A percentile compares a stretch with the other conserved stretches of the same genome.
Conservation (phyloP, 2,329 filamentous ascomycete species). For the Pyrenophora seminiperda region DNA sequence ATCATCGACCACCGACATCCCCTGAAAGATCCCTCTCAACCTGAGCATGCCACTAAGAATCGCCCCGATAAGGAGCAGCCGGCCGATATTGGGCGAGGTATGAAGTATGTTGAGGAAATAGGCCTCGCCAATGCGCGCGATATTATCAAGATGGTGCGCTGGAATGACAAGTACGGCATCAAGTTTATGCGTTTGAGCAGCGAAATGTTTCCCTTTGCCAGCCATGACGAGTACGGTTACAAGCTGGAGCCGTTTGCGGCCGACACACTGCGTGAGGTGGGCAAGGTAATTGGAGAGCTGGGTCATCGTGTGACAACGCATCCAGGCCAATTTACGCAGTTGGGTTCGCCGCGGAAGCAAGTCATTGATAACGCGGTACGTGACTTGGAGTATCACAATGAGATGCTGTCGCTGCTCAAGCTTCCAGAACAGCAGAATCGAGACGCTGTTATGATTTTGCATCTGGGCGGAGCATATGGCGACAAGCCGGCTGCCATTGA, state of each 20-base stretch:
- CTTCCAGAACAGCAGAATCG: slow-evolving; percentile 78
- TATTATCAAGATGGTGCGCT: slow-evolving; percentile 81
- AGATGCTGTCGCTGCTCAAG: slow-evolving; percentile 77
- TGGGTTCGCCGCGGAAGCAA: slow-evolving; percentile 78
- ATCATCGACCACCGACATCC: slow-evolving; percentile 89
- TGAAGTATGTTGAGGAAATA: slow-evolving; percentile 74
- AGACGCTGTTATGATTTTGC: slow-evolving; percentile 92
- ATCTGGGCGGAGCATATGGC: slow-evolving; percentile 90
- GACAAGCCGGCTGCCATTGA: slow-evolving; percentile 80
- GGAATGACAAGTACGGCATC: slow-evolving; percentile 92
- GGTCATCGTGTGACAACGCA: slow-evolving; percentile 89
- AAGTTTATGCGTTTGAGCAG: slow-evolving; percentile 90
- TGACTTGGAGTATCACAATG: slow-evolving; percentile 86
- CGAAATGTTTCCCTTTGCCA: slow-evolving; percentile 97
- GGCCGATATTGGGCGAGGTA: slow-evolving; percentile 68
- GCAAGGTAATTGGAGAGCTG: slow-evolving; percentile 74
- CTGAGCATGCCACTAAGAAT: slow-evolving; percentile 84
- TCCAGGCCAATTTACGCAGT: slow-evolving; percentile 86
- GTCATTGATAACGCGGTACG: slow-evolving; percentile 79
- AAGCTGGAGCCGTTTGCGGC: slow-evolving; percentile 81
- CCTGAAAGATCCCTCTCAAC: slow-evolving; percentile 72
- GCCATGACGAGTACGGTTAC: slow-evolving; percentile 85
- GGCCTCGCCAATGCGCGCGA: slow-evolving; percentile 84
- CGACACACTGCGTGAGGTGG: slow-evolving; percentile 75
- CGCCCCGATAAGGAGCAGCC: slow-evolving; percentile 76